Percentiles rank a stretch among this genome's conserved stretches.
These are phyloP conservation scores for Xanthoceras sorbifolium DNA, from an alignment of 345 rosid species.

Conservation along the genomic window DNA sequence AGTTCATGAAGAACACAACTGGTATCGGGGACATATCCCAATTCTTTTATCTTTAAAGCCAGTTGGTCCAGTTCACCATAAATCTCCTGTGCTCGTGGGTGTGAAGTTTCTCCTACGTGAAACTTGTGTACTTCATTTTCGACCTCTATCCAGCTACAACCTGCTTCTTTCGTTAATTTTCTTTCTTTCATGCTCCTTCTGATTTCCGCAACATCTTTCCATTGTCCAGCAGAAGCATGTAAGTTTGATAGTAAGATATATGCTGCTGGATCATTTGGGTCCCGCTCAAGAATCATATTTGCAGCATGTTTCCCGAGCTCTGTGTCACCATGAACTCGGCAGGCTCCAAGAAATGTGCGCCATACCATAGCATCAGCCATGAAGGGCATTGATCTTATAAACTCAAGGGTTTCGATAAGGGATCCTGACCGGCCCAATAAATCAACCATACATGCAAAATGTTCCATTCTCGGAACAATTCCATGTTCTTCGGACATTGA, in stretches of 20 bases:
- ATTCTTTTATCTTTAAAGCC: conserved; percentile 45
- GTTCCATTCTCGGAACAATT: conserved; percentile 69
- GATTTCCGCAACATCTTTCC: conserved; percentile 55
- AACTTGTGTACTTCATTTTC: conserved; percentile 61
- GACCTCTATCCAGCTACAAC: conserved; percentile 81
- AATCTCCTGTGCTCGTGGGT: conserved; percentile 47
- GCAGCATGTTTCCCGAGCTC: conserved; percentile 65
- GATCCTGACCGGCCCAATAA: conserved; percentile 62
- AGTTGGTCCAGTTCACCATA: conserved; percentile 49
- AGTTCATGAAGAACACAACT: conserved; percentile 71
- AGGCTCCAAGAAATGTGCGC: conserved; percentile 81
- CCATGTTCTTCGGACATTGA: conserved; percentile 61
- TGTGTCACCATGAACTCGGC: conserved; percentile 54
- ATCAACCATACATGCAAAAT: conserved; percentile 84
- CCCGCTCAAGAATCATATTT: conserved; percentile 59
- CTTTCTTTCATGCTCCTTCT: conserved; percentile 65
- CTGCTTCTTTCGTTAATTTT: conserved; percentile 70
- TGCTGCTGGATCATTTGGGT: conserved; percentile 65
- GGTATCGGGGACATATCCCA: conserved; percentile 70
- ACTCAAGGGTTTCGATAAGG: conserved; percentile 55
- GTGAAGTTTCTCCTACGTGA: conserved; percentile 70
- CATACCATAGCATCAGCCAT: conserved; percentile 54
- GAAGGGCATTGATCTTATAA: conserved; percentile 61
- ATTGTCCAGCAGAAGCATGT: conserved; percentile 64
- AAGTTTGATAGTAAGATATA: conserved; percentile 65